A percentile compares a stretch with the other conserved stretches of the same genome.
Conservation (phyloP, 306 rosid species). For the Begonia fuchsioides region DNA sequence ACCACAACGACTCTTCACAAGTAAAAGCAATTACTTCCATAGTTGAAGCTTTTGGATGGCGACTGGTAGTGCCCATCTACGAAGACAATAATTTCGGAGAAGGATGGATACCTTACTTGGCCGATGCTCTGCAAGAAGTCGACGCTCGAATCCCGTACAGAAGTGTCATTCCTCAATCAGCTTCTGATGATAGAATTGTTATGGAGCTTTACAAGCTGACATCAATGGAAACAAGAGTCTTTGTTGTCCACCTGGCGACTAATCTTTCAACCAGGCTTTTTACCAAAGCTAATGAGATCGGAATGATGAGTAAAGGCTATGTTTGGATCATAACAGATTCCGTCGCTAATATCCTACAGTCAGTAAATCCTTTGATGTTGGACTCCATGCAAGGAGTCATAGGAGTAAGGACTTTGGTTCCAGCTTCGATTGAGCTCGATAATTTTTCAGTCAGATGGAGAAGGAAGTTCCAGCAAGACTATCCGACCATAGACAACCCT, state of each 20-base stretch:
- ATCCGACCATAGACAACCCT: slow-evolving; percentile 14
- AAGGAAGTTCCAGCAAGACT: slow-evolving; percentile 10
- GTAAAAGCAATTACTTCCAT: slow-evolving; percentile 13
- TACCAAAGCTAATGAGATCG: slow-evolving; percentile 6
- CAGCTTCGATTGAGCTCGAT: background rate
- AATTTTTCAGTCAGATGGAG: background rate
- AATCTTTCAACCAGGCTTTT: background rate
- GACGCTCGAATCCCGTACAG: slow-evolving; percentile 13
- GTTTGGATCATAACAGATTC: slow-evolving; percentile 9
- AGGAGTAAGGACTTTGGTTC: background rate
- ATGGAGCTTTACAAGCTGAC: slow-evolving; percentile 18
- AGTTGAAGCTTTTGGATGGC: slow-evolving; percentile 24
- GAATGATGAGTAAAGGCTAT: slow-evolving; percentile 8
- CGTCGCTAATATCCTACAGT: background rate
- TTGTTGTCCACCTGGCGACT: background rate
- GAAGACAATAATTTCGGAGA: slow-evolving; percentile 10
- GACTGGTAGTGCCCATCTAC: slow-evolving; percentile 19
- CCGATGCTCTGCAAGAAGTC: slow-evolving; percentile 13
- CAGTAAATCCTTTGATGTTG: background rate
- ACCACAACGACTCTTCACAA: slow-evolving; percentile 17
- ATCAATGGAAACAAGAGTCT: slow-evolving; percentile 11
- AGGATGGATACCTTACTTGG: slow-evolving; percentile 12
- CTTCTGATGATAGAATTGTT: slow-evolving; percentile 9
- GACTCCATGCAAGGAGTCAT: slow-evolving; percentile 2
- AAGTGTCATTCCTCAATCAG: slow-evolving; percentile 6